Conservation (phyloP, 768 basidiomycete species). For the Collybiopsis luxurians region DNA sequence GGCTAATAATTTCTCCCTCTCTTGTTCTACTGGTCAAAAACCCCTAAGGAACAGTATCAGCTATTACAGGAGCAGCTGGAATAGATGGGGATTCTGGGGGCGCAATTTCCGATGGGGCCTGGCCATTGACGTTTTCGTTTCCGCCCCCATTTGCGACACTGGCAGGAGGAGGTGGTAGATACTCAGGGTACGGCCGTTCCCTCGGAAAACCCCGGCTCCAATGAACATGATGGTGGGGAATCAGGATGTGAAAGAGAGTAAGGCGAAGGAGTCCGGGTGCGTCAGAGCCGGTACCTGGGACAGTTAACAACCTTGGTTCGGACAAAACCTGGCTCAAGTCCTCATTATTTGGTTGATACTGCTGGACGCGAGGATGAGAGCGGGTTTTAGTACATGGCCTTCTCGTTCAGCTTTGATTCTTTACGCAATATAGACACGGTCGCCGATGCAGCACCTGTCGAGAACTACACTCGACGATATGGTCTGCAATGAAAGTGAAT, state of each 20-base stretch:
- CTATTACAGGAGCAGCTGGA: background rate
- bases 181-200: slow-evolving; percentile 1
- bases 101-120: slow-evolving; percentile 1
- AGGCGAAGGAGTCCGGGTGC: background rate
- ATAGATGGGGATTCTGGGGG: slow-evolving; percentile 1
- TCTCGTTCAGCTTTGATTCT: slow-evolving; percentile 27
- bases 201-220: slow-evolving; percentile 8
- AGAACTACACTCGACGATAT: slow-evolving; percentile 70
- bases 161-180: background rate
- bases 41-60: slow-evolving; percentile 4
- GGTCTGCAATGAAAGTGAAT: slow-evolving; percentile 24
- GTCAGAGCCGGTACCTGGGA: background rate
- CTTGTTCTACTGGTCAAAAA: slow-evolving; percentile 22
- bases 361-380: slow-evolving; percentile 8
- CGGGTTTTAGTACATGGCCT: slow-evolving; percentile 14
- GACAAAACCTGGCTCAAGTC: background rate
- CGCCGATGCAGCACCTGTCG: slow-evolving; percentile 52
- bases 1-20: slow-evolving; percentile 43
- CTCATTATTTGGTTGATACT: background rate
- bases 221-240: slow-evolving; percentile 7
- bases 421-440: slow-evolving; percentile 41
- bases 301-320: background rate
- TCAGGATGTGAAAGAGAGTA: slow-evolving; percentile 6
- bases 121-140: background rate
- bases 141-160: background rate